A percentile compares a stretch with the other conserved stretches of the same genome.
Conservation (phyloP, 495 filamentous ascomycete genomes). For the Neurospora tetraspora region DNA sequence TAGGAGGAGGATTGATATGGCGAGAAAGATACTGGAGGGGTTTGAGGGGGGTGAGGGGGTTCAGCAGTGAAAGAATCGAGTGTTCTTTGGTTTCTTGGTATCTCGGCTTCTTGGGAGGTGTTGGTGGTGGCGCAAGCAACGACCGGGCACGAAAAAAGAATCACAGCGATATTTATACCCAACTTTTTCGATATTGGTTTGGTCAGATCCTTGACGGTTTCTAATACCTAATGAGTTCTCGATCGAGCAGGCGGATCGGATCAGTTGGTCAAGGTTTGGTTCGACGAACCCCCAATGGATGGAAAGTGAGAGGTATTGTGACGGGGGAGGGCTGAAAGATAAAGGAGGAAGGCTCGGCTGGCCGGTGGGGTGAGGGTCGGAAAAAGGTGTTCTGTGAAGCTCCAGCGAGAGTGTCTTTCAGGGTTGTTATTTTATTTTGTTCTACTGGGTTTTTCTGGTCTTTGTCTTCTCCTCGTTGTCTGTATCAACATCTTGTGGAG, state of each 20-base stretch:
- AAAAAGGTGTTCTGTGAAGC: not conserved
- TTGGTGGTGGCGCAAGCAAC: not conserved
- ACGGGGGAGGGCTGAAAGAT: not conserved
- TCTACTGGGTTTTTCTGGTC: not conserved
- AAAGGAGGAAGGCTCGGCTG: not conserved
- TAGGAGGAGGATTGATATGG: conserved; percentile 61
- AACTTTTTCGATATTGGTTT: not conserved
- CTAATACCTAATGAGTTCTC: not conserved
- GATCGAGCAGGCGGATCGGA: not conserved
- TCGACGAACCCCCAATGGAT: not conserved
- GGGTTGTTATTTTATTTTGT: not conserved
- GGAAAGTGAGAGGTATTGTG: not conserved
- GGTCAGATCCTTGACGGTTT: not conserved
- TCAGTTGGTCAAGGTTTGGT: not conserved
- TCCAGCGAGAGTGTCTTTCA: not conserved
- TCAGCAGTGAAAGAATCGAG: not conserved
- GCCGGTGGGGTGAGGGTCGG: not conserved
- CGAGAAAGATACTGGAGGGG: conserved; percentile 61
- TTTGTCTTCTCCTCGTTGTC: not conserved
- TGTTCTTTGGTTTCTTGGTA: not conserved
- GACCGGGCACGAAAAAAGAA: not conserved
- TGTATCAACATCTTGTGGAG: not conserved
- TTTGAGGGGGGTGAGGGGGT: conserved; percentile 13
- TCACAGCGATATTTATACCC: not conserved
- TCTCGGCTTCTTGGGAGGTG: not conserved